Base-by-base conservation (phyloP, 768 basidiomycete genomes). In the Pleurotus eryngii region DNA sequence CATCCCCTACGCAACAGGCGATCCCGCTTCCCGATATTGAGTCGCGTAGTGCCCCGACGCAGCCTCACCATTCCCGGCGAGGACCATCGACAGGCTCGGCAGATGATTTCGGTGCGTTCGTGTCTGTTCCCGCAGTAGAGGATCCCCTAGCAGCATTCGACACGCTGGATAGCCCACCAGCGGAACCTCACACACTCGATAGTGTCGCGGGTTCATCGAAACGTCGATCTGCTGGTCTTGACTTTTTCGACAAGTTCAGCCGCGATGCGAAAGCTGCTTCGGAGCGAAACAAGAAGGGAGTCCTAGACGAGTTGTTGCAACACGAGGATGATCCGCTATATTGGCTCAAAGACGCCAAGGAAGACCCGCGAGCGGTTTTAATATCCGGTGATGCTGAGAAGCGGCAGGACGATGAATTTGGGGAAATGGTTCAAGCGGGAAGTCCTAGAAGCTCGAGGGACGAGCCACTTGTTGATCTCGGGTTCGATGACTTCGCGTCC, bases 301-400 rank as follows among this genome's bases (percentile, higher is more conserved):
- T 90, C 4, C 71, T 90, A 49, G 81, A 86, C 46, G 88, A 91
- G 65, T 67, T 90, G 37, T 65, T 90, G 38, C 62, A 77, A 58
- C 82, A 87, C 58, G 81, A 90, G 68, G 85, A 88, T 50, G 87
- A 90, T 66, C 87, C 87, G 1, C 67, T 89, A 62, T 87, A 84
- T 65, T 86, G 84, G 74, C 57, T 83, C 56, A 71, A 71, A 35
- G 67, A 72, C 12, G 27, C 59, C 49, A 46, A 53, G 9, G 26
- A n/a, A 3, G 22, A 43, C 11, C 18, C 45, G 1, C 22, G 12
- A 9, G 15, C 14, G 4, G 26, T 26, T 7, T 48, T 26, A 14
- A 5, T 18, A 2, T 20, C 30, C 2, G 20, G 14, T 3, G 15
- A 20, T 9, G 8, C 8, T 11, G 55, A 56, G 17, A 54, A 47